phyloP scores from a whole-genome alignment of 768 basidiomycete species.

The Solioccasus polychromus region DNA sequence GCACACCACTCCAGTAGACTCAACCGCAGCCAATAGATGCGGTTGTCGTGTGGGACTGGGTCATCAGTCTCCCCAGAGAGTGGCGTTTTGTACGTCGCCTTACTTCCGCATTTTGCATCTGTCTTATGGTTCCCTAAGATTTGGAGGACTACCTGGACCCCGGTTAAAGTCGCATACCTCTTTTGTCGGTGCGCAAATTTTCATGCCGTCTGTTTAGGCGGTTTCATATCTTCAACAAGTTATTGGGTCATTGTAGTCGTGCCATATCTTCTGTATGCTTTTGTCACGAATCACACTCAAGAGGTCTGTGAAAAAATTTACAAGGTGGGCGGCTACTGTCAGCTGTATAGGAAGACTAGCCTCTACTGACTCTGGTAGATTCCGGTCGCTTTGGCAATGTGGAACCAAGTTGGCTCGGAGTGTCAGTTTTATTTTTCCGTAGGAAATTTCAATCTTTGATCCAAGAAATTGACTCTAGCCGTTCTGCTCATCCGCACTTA shows the following conservation, averaged over 20 bases:
- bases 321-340: slow-evolving; percentile 42
- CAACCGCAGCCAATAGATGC: slow-evolving; percentile 50
- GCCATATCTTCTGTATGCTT: slow-evolving; percentile 75
- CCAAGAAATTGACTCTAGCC: slow-evolving; percentile 36
- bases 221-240: slow-evolving; percentile 34
- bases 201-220: slow-evolving; percentile 4
- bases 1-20: slow-evolving; percentile 2
- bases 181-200: slow-evolving; percentile 67
- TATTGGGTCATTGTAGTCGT: slow-evolving; percentile 84
- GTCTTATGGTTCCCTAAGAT: slow-evolving; percentile 41
- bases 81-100: slow-evolving; percentile 62
- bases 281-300: slow-evolving; percentile 63
- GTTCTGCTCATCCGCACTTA: slow-evolving; percentile 83
- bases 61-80: slow-evolving; percentile 73
- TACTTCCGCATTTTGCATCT: neutral
- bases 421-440: slow-evolving; percentile 38
- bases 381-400: slow-evolving; percentile 79
- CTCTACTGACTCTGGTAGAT: slow-evolving; percentile 42
- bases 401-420: slow-evolving; percentile 85
- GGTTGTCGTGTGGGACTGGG: slow-evolving; percentile 84
- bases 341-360: neutral
- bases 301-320: slow-evolving; percentile 69
- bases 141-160: slow-evolving; percentile 83
- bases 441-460: slow-evolving; percentile 2
- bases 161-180: slow-evolving; percentile 78